A percentile compares a stretch with the other conserved stretches of the same genome.
These are phyloP conservation scores for Hemisphaericaspora lyxosophila DNA, from an alignment of 1,139 yeast species.

Conservation along the genomic window DNA sequence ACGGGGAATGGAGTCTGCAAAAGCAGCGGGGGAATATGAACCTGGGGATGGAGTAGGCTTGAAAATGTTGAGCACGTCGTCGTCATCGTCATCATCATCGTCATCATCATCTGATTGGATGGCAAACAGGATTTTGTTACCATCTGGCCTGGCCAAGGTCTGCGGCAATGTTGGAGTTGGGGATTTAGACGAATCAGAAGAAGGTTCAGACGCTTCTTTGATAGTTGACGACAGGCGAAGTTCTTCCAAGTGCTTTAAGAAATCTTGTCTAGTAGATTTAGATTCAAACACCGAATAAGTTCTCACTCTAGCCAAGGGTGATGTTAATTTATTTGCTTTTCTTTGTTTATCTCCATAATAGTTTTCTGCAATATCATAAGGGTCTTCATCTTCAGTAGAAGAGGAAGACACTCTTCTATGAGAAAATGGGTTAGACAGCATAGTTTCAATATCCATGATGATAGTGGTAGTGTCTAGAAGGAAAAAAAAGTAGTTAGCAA, in stretches of 20 bases:
- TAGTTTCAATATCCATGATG: constrained; percentile 2
- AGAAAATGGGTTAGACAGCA: constrained; percentile 10
- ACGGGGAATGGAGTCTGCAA: background rate
- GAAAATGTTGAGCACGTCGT: background rate
- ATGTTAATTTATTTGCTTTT: constrained; percentile 27
- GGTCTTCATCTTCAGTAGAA: constrained; percentile 48
- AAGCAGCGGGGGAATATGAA: background rate
- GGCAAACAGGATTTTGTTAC: constrained; percentile 4
- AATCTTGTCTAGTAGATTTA: constrained; percentile 14
- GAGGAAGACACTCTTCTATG: constrained; percentile 22
- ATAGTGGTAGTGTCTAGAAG: too few species aligned
- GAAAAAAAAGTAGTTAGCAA: too few species aligned
- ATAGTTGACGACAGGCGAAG: constrained; percentile 9
- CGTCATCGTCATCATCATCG: constrained; percentile 4
- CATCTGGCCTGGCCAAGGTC: background rate
- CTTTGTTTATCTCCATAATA: constrained; percentile 71
- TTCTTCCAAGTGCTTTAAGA: constrained; percentile 10
- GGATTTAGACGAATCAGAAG: constrained; percentile 7
- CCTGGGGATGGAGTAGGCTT: constrained; percentile 1
- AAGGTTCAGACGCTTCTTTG: constrained; percentile 11
- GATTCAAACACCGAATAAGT: constrained; percentile 50
- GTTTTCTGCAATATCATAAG: constrained; percentile 64
- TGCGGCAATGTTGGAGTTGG: constrained; percentile 7
- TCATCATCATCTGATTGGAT: constrained; percentile 11
- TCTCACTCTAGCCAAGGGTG: constrained; percentile 46